Percentiles rank a stretch among this genome's conserved stretches.
Evolutionary conservation across 768 basidiomycete genomes (phyloP).

Genomic region (Tricholoma sp.): DNA sequence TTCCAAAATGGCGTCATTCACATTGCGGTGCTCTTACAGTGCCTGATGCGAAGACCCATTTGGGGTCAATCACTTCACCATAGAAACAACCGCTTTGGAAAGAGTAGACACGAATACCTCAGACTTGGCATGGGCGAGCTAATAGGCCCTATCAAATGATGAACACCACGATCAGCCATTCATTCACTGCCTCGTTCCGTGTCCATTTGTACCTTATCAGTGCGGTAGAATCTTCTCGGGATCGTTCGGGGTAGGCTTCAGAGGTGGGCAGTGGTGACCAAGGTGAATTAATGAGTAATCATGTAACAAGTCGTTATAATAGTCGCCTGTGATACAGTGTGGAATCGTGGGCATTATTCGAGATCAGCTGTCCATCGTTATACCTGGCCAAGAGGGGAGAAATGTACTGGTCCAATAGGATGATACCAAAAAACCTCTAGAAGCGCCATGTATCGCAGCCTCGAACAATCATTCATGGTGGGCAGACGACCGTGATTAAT

Average conservation of each 20-base stretch:
- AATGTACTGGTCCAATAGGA: slow-evolving; percentile 14
- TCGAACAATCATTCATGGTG: slow-evolving; percentile 7
- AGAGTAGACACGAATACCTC: slow-evolving; percentile 30
- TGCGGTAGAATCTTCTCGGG: slow-evolving; percentile 40
- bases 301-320: slow-evolving; percentile 41
- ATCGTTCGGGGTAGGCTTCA: slow-evolving; percentile 28
- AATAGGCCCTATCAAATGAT: slow-evolving; percentile 27
- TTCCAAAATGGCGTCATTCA: too few species aligned
- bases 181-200: slow-evolving; percentile 14
- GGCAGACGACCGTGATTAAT: slow-evolving; percentile 11
- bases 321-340: slow-evolving; percentile 32
- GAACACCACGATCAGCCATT: neutral
- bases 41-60: slow-evolving; percentile 7
- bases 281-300: neutral
- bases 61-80: slow-evolving; percentile 16
- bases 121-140: slow-evolving; percentile 24
- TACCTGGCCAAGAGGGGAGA: too few species aligned
- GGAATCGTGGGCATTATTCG: too few species aligned
- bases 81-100: slow-evolving; percentile 22
- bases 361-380: neutral
- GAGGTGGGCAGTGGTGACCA: slow-evolving; percentile 17
- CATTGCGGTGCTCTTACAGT: neutral
- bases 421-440: slow-evolving; percentile 11
- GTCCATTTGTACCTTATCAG: slow-evolving; percentile 24
- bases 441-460: slow-evolving; percentile 12